Percentiles rank a stretch among this genome's conserved stretches.
These are phyloP conservation scores for Coemansia sp. DNA, from an alignment of 192 early-diverging fungal species.

Conservation along the genomic window DNA sequence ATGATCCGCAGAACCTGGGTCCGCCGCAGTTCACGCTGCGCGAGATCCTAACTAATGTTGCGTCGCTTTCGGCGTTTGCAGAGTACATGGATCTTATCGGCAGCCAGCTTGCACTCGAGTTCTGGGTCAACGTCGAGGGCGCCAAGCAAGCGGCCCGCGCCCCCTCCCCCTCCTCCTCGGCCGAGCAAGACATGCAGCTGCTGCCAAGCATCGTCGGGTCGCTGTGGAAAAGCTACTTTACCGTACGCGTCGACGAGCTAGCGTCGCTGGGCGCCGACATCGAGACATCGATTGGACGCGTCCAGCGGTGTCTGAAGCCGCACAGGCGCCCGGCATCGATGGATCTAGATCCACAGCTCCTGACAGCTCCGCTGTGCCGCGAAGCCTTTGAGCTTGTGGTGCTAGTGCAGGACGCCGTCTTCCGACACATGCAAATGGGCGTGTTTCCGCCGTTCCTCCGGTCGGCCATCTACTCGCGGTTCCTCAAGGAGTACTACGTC, in stretches of 20 bases:
- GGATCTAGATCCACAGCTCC: constrained; percentile 19
- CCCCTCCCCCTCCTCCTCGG: too few species aligned
- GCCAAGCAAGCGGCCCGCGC: constrained; percentile 40
- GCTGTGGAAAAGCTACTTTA: constrained; percentile 60
- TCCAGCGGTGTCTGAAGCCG: constrained; percentile 48
- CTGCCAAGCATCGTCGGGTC: constrained; percentile 40
- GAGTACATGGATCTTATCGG: constrained; percentile 79
- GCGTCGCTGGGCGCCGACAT: constrained; percentile 29
- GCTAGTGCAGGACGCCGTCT: constrained; percentile 65
- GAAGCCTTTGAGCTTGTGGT: constrained; percentile 43
- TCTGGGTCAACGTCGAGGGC: constrained; percentile 76
- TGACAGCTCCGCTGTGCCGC: constrained; percentile 18
- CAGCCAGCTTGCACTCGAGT: constrained; percentile 65
- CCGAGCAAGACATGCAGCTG: neutral
- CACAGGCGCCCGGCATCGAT: constrained; percentile 5
- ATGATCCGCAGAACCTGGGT: constrained; percentile 39
- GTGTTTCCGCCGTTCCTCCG: constrained; percentile 66
- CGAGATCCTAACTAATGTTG: constrained; percentile 67
- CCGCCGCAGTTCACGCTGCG: constrained; percentile 59
- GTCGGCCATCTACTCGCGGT: constrained; percentile 65
- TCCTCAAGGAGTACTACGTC: constrained; percentile 61
- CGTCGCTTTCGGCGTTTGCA: constrained; percentile 73
- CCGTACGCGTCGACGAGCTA: constrained; percentile 47
- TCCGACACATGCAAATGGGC: constrained; percentile 61
- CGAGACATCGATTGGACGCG: constrained; percentile 28